These are phyloP conservation scores for Neurospora terricola DNA, from an alignment of 495 filamentous ascomycete genomes.

Conservation along the genomic window DNA sequence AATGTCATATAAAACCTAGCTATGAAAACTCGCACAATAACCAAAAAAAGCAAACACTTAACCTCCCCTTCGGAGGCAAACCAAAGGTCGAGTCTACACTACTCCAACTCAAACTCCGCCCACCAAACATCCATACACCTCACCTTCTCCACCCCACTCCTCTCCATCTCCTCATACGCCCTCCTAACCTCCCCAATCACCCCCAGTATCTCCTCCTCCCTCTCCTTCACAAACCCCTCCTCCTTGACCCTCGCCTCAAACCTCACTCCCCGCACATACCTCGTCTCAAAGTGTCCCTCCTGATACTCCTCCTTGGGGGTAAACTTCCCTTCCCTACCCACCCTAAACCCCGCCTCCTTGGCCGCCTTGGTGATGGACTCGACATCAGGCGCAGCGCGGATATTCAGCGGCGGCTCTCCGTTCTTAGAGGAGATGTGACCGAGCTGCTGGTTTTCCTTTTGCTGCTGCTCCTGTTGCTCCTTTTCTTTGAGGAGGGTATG, in stretches of 20 bases:
- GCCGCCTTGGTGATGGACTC: constrained; percentile 12
- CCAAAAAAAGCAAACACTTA: too few relatives aligned
- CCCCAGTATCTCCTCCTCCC: constrained; percentile 23
- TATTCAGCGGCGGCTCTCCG: background rate
- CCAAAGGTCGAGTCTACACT: too few relatives aligned
- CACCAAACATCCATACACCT: constrained; percentile 42
- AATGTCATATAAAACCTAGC: too few relatives aligned
- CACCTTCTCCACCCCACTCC: constrained; percentile 12
- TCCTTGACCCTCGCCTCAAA: constrained; percentile 23
- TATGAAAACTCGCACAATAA: too few relatives aligned
- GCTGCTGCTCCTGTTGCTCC: background rate
- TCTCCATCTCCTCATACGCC: constrained; percentile 19
- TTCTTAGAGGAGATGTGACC: background rate
- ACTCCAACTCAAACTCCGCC: constrained; percentile 17
- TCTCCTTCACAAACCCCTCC: constrained; percentile 19
- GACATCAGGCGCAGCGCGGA: background rate
- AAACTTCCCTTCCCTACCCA: constrained; percentile 19
- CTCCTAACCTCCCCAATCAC: constrained; percentile 23
- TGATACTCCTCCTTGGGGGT: constrained; percentile 25
- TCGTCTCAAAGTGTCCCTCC: constrained; percentile 41
- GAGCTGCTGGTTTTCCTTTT: background rate
- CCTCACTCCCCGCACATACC: constrained; percentile 8
- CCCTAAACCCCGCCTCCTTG: constrained; percentile 14
- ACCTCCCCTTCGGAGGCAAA: too few relatives aligned
- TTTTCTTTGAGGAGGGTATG: too few relatives aligned